Percentiles rank a stretch among this genome's conserved stretches.
Conservation (phyloP, 257 asterid species). For the Solanum etuberosum region DNA sequence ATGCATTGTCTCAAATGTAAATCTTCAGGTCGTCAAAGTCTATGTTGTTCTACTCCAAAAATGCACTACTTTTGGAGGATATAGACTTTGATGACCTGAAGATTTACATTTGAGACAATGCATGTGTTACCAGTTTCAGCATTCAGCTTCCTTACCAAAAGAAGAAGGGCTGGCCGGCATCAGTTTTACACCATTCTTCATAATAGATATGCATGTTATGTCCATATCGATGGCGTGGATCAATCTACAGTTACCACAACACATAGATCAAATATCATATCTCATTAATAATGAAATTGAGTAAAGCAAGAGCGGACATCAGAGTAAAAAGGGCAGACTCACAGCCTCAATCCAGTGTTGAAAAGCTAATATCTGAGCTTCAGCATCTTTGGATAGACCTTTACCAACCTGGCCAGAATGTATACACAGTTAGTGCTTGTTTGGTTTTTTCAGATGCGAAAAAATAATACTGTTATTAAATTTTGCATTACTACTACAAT, state of each 20-base stretch:
- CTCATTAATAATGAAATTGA: background rate
- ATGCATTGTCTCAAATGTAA: background rate
- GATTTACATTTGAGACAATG: background rate
- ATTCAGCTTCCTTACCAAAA: slow-evolving; percentile 56
- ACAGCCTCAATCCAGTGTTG: slow-evolving; percentile 99
- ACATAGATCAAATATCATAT: background rate
- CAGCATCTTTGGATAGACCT: slow-evolving; percentile 67
- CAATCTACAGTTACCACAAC: slow-evolving; percentile 39
- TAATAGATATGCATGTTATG: slow-evolving; percentile 75
- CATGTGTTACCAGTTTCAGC: background rate
- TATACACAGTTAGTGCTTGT: background rate
- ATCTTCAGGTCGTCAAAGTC: background rate
- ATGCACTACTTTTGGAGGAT: background rate
- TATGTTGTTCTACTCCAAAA: background rate
- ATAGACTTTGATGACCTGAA: background rate
- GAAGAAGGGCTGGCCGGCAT: slow-evolving; percentile 90
- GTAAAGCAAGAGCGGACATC: background rate
- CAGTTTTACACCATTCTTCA: slow-evolving; percentile 74
- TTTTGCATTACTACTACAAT: background rate
- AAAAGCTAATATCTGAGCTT: slow-evolving; percentile 83
- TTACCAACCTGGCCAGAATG: slow-evolving; percentile 67
- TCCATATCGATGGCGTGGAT: slow-evolving; percentile 95
- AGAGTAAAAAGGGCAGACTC: slow-evolving; percentile 12
- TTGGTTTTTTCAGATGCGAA: background rate
- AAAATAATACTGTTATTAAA: background rate